These are phyloP conservation scores for Urochloa ruziziensis DNA, from an alignment of 176 grass and related monocot genomes.

Conservation along the genomic window DNA sequence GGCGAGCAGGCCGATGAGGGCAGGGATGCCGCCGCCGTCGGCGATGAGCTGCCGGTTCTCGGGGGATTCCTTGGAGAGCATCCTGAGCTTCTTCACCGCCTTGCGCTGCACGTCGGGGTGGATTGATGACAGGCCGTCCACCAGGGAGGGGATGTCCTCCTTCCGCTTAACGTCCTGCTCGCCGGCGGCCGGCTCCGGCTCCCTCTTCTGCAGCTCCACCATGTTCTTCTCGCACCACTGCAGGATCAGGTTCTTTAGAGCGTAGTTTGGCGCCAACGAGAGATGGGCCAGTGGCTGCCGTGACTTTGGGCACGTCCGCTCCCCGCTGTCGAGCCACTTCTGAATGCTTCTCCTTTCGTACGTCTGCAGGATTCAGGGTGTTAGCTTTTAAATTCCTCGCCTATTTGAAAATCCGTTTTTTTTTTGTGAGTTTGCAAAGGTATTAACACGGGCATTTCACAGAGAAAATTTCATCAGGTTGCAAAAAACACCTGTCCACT, in stretches of 20 bases:
- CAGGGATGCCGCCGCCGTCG: constrained; percentile 45
- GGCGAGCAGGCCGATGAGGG: constrained; percentile 48
- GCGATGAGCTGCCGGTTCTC: constrained; percentile 55
- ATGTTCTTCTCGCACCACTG: constrained; percentile 79
- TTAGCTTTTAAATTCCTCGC: not conserved
- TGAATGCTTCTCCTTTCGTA: constrained; percentile 75
- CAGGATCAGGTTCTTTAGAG: constrained; percentile 60
- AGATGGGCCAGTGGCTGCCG: constrained; percentile 49
- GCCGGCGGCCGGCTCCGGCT: constrained; percentile 21
- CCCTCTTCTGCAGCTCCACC: constrained; percentile 65
- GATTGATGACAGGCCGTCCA: constrained; percentile 54
- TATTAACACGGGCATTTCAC: not conserved
- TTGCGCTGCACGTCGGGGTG: constrained; percentile 68
- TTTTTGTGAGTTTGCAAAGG: no score
- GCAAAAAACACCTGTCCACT: constrained; percentile 42
- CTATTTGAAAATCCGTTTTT: not conserved
- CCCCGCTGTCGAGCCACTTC: constrained; percentile 59
- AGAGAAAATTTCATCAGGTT: not conserved
- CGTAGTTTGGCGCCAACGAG: constrained; percentile 71
- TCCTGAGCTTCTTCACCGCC: constrained; percentile 61
- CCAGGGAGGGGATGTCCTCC: constrained; percentile 60
- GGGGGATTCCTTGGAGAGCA: constrained; percentile 62
- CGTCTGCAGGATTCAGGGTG: constrained; percentile 21
- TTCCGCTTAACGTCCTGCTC: constrained; percentile 13
- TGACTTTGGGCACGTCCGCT: constrained; percentile 62